Percentiles rank a stretch among this genome's conserved stretches.
These are phyloP conservation scores for Akanthomyces muscarius DNA, from an alignment of 2,329 filamentous ascomycete species.

Conservation along the genomic window DNA sequence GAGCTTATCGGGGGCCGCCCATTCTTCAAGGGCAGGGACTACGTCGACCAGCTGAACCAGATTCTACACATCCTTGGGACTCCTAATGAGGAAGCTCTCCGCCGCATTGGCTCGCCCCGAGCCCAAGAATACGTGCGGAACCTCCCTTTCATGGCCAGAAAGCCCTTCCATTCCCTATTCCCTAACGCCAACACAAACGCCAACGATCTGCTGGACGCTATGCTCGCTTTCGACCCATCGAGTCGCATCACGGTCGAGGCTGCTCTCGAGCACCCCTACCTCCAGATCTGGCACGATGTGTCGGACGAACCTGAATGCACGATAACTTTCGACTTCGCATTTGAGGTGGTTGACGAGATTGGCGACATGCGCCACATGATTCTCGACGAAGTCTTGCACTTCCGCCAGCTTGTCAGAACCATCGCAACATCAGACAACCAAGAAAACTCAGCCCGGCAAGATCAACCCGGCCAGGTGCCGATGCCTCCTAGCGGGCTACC, in stretches of 20 bases:
- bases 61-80: constrained; percentile 97
- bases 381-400: constrained; percentile 81
- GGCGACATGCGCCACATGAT: constrained; percentile 96
- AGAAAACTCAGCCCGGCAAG: constrained; percentile 32
- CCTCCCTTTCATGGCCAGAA: constrained; percentile 89
- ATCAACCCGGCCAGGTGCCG: constrained; percentile 19
- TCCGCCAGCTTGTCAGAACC: constrained; percentile 62
- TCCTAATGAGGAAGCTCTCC: constrained; percentile 89
- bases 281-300: constrained; percentile 97
- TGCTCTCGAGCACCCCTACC: constrained; percentile 91
- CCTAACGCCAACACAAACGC: constrained; percentile 93
- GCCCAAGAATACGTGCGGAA: constrained; percentile 98
- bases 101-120: constrained; percentile 87
- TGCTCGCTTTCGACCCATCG: constrained; percentile 95
- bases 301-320: constrained; percentile 95
- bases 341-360: constrained; percentile 93
- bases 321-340: constrained; percentile 96
- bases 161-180: constrained; percentile 83
- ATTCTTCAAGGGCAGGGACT: constrained; percentile 99
- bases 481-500: constrained; percentile 43
- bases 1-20: constrained; percentile 92
- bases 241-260: constrained; percentile 90
- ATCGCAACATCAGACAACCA: constrained; percentile 37
- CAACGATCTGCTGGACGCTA: constrained; percentile 88
- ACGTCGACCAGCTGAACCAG: constrained; percentile 98